These are phyloP conservation scores for Sporothrix mexicana DNA, from an alignment of 2,329 filamentous ascomycete genomes.

Conservation along the genomic window DNA sequence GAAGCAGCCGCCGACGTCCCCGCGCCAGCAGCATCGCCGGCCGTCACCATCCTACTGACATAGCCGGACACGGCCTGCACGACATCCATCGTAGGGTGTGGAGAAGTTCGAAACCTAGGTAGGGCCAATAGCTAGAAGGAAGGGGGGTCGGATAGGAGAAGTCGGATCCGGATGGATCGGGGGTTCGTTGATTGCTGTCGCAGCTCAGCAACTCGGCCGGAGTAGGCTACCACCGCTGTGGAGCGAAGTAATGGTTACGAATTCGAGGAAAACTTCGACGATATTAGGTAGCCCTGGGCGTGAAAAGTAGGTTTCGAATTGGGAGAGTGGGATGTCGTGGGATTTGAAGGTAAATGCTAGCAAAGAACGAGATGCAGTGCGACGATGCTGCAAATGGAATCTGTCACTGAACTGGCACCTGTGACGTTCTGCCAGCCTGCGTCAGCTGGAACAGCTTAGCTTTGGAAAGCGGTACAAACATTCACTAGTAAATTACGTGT, in stretches of 20 bases:
- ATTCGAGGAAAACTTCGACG: not conserved
- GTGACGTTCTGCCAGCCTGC: conserved; percentile 33
- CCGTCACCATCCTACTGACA: conserved; percentile 93
- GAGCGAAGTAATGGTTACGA: not conserved
- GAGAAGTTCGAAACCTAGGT: no score
- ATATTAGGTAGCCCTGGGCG: no score
- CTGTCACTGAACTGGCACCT: conserved; percentile 6
- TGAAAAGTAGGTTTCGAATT: not conserved
- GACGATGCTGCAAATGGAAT: conserved; percentile 26
- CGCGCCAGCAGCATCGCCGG: conserved; percentile 69
- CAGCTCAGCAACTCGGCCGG: conserved; percentile 17
- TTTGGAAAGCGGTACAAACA: not conserved
- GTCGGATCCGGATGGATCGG: not conserved
- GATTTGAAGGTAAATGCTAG: not conserved
- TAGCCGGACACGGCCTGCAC: conserved; percentile 92
- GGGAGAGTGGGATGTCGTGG: not conserved
- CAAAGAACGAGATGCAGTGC: not conserved
- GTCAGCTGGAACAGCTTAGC: conserved; percentile 30
- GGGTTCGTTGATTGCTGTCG: conserved; percentile 12
- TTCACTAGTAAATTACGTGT: not conserved
- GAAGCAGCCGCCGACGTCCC: conserved; percentile 68
- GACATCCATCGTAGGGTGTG: conserved; percentile 75
- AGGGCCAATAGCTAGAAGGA: no score
- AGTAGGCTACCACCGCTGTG: conserved; percentile 24
- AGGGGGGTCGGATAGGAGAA: not conserved